Evolutionary conservation across 371 early-diverging fungal genomes (phyloP).

Genomic region (Mortierella sp.): DNA sequence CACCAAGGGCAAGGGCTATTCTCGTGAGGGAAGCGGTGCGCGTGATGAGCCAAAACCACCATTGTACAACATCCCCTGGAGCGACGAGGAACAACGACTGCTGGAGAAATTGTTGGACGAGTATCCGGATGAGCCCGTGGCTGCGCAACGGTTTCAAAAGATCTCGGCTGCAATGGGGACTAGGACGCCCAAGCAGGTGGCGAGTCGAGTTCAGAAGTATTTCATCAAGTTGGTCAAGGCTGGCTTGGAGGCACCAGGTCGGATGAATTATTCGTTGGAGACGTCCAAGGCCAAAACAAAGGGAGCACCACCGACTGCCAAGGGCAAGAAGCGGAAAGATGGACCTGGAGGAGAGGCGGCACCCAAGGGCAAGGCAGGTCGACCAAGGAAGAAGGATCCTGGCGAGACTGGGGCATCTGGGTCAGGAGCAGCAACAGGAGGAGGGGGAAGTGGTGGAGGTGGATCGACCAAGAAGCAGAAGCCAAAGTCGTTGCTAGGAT

Average conservation of each 20-base stretch:
- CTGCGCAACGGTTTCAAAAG: conserved; percentile 74
- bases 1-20: conserved; percentile 18
- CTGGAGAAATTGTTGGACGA: conserved; percentile 68
- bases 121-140: conserved; percentile 75
- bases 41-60: conserved; percentile 57
- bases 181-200: conserved; percentile 71
- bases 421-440: not conserved
- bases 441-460: not conserved
- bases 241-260: conserved; percentile 74
- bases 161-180: conserved; percentile 73
- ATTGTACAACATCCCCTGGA: conserved; percentile 73
- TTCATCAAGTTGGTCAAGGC: conserved; percentile 76
- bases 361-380: conserved; percentile 38
- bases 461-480: conserved; percentile 31
- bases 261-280: conserved; percentile 61
- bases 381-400: conserved; percentile 31
- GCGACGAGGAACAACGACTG: conserved; percentile 74
- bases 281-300: conserved; percentile 42
- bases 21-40: conserved; percentile 44
- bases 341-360: conserved; percentile 21
- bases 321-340: conserved; percentile 61
- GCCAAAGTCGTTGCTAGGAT: conserved; percentile 35
- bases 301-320: conserved; percentile 21
- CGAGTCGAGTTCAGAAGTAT: conserved; percentile 77
- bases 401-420: conserved; percentile 12